Evolutionary conservation across 805 yeast species (phyloP).

Genomic region (Candida peoriensis): DNA sequence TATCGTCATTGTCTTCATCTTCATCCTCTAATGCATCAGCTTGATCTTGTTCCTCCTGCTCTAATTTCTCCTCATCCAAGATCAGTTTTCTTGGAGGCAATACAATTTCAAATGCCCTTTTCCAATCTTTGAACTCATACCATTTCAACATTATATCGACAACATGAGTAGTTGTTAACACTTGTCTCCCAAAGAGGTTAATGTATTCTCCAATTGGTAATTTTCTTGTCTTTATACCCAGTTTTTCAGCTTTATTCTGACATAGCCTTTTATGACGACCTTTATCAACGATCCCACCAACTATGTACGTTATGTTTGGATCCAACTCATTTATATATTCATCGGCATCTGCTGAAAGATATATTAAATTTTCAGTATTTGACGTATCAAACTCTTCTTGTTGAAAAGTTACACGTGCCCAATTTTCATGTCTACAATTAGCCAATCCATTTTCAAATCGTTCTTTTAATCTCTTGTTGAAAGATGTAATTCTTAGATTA

Average conservation of each 20-base stretch:
- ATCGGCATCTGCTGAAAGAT: slow-evolving; percentile 84
- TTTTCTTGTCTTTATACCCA: slow-evolving; percentile 69
- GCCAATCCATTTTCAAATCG: slow-evolving; percentile 63
- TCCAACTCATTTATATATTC: slow-evolving; percentile 59
- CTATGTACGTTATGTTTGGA: slow-evolving; percentile 69
- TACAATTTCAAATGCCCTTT: slow-evolving; percentile 76
- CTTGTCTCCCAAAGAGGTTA: slow-evolving; percentile 78
- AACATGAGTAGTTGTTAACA: slow-evolving; percentile 93
- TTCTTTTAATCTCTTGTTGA: slow-evolving; percentile 57
- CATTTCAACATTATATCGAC: slow-evolving; percentile 79
- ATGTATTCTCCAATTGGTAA: slow-evolving; percentile 86
- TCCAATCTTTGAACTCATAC: slow-evolving; percentile 81
- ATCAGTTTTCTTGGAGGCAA: slow-evolving; percentile 69
- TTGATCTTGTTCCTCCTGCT: no score
- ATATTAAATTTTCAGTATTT: slow-evolving; percentile 40
- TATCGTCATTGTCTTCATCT: no score
- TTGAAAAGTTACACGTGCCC: slow-evolving; percentile 61
- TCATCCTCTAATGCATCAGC: no score
- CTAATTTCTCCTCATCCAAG: no score
- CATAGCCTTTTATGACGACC: slow-evolving; percentile 83
- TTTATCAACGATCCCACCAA: slow-evolving; percentile 96
- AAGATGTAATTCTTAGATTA: slow-evolving; percentile 55
- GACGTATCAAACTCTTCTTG: slow-evolving; percentile 25
- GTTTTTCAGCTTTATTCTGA: slow-evolving; percentile 67
- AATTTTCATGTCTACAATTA: slow-evolving; percentile 49